phyloP scores from a whole-genome alignment of 148 eudicot genomes.

The Amaranthus cruentus region DNA sequence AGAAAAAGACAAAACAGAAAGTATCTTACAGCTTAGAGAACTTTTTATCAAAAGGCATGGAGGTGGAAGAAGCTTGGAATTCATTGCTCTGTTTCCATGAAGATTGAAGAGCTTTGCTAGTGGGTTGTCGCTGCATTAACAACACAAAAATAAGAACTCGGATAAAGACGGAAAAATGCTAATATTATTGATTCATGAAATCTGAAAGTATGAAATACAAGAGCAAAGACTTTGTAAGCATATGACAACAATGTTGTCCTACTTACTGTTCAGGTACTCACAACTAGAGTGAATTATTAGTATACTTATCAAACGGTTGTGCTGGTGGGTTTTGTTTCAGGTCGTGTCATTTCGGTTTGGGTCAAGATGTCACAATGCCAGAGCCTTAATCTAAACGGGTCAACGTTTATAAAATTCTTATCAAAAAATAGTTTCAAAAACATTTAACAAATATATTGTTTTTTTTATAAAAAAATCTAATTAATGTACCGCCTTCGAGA shows the following conservation, averaged over 20 bases:
- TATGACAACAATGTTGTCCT: neutral
- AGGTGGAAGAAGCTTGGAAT: constrained; percentile 37
- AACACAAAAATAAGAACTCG: neutral
- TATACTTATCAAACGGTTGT: neutral
- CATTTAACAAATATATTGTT: too few relatives aligned
- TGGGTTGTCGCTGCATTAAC: constrained; percentile 43
- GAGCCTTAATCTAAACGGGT: too few relatives aligned
- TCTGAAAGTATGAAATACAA: neutral
- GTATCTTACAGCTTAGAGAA: constrained; percentile 74
- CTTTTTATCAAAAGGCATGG: constrained; percentile 39
- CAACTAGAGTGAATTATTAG: neutral
- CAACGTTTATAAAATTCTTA: too few relatives aligned
- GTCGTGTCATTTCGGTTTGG: too few relatives aligned
- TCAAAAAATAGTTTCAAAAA: too few relatives aligned
- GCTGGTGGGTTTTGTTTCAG: too few relatives aligned
- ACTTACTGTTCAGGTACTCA: neutral
- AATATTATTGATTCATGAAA: neutral
- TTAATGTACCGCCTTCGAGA: too few relatives aligned
- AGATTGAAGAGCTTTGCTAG: constrained; percentile 30
- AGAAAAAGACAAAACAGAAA: neutral
- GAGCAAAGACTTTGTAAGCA: neutral
- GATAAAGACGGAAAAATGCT: neutral
- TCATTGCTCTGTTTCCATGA: constrained; percentile 51
- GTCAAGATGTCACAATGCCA: too few relatives aligned
- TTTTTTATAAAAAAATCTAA: too few relatives aligned